Percentiles rank a stretch among this genome's conserved stretches.
phyloP scores from a whole-genome alignment of 1,139 yeast genomes.

The Saccharomycopsis phalli region DNA sequence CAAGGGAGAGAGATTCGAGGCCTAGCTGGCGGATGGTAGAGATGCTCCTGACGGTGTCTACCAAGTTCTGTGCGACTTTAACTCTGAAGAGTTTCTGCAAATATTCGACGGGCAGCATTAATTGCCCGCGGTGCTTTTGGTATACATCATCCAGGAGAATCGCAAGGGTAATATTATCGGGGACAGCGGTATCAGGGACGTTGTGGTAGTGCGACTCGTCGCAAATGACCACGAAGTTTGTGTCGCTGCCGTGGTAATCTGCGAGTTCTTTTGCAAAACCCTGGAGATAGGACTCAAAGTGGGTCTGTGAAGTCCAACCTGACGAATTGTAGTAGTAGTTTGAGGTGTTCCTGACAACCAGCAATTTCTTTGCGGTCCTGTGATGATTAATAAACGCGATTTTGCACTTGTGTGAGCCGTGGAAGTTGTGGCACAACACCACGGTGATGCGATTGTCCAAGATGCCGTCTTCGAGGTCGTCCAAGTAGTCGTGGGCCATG shows the following conservation, averaged over 20 bases:
- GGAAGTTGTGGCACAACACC: slow-evolving; percentile 4
- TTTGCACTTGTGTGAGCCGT: slow-evolving; percentile 7
- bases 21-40: not conserved
- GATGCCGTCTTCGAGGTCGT: not conserved
- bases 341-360: not conserved
- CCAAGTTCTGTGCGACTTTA: not conserved
- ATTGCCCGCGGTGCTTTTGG: not conserved
- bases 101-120: not conserved
- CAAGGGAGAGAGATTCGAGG: not conserved
- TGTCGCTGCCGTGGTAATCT: not conserved
- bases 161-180: slow-evolving; percentile 4
- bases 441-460: slow-evolving; percentile 4
- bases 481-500: not conserved
- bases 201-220: slow-evolving; percentile 8
- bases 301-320: slow-evolving; percentile 7
- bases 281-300: slow-evolving; percentile 6
- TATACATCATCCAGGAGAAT: not conserved
- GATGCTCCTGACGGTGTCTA: not conserved
- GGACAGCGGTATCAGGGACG: slow-evolving; percentile 6
- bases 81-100: not conserved
- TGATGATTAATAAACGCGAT: slow-evolving; percentile 5
- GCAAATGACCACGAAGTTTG: slow-evolving; percentile 1
- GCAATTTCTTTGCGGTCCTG: not conserved
- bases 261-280: not conserved
- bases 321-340: slow-evolving; percentile 7